Evolutionary conservation across 108 stramenopile species (phyloP), one percentile per base, ranked within the genome.

Genomic region (Skeletonema grethae): DNA sequence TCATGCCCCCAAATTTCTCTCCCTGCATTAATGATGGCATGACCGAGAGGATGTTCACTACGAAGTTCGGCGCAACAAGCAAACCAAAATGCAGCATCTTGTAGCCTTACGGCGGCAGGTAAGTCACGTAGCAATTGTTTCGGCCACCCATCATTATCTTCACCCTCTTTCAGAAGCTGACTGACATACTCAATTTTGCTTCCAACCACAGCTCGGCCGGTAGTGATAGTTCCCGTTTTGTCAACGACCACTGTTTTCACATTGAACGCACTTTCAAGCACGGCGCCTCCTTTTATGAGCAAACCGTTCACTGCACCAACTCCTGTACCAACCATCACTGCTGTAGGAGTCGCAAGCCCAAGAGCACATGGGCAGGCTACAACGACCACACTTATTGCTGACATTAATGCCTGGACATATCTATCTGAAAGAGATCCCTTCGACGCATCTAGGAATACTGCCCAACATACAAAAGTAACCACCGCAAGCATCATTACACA

Each of bases 181-280:
- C 60, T 60, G 7, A 71, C 63, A 61, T 80, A 80, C 28, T 87
- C 79, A 24, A 87, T 67, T 39, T 76, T 85, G 60, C 90, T 89
- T 29, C 88, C 86, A 13, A 95, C 76, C 16, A 85, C 86, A 11
- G 95, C 90, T 77, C 87, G 82, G 7, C 97, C 97, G 39, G 73
- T 63, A 11, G 99, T 99, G 25, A 99, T 75, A 20, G 99, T 99
- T 7, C 98, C 98, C n/a, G 99, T 99, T 86, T 99, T 99, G 86
- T 99, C 99, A 77, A 99, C 87, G 41, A 93, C 71, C 46, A 98
- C 86, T 20, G 91, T 87, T 25, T 92, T 83, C 4, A 97, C 94
- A 39, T 88, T 73, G 60, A 83, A 72, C 5, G 97, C 95, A 30
- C 77, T 73, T 85, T 98, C 98, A 45, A 99, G 79, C 7, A 97